phyloP scores from a whole-genome alignment of 2,329 filamentous ascomycete genomes.

The Exophiala spinifera region DNA sequence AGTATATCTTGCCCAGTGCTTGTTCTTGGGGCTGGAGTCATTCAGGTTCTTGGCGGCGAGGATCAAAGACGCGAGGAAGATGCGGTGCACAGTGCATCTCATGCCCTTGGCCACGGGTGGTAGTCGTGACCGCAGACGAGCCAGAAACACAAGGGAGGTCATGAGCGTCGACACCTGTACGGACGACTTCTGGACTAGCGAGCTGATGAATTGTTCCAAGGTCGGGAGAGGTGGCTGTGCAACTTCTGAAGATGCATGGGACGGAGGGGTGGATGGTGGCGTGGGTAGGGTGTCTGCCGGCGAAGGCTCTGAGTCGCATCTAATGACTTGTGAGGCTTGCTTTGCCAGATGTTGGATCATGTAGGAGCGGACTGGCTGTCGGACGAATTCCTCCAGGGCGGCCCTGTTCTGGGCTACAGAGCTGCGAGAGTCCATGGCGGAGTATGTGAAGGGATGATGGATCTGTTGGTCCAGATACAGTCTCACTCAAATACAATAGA shows the following conservation, averaged over 20 bases:
- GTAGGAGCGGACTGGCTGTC: conserved; percentile 45
- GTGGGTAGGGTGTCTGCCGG: conserved; percentile 55
- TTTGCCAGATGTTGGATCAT: conserved; percentile 49
- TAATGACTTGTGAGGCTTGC: conserved; percentile 48
- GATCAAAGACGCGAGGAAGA: conserved; percentile 68
- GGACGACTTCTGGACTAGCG: conserved; percentile 86
- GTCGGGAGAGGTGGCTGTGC: conserved; percentile 61
- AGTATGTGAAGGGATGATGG: conserved; percentile 1
- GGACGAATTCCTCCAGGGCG: conserved; percentile 48
- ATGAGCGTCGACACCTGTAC: conserved; percentile 97
- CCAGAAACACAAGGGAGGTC: conserved; percentile 92
- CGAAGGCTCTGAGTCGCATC: conserved; percentile 45
- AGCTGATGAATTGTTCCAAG: conserved; percentile 85
- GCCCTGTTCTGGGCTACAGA: conserved; percentile 37
- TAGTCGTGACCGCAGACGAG: conserved; percentile 75
- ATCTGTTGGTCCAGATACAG: not conserved
- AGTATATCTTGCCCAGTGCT: conserved; percentile 98
- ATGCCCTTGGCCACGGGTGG: conserved; percentile 95
- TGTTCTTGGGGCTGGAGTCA: conserved; percentile 98
- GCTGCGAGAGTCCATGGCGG: conserved; percentile 23
- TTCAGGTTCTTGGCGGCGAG: conserved; percentile 94
- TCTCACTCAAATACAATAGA: not conserved
- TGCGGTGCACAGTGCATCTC: conserved; percentile 93
- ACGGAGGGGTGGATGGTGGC: conserved; percentile 58
- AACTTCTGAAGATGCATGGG: conserved; percentile 39